Conservation (phyloP, 352 stramenopile species). For the Globisporangium nagaii region DNA sequence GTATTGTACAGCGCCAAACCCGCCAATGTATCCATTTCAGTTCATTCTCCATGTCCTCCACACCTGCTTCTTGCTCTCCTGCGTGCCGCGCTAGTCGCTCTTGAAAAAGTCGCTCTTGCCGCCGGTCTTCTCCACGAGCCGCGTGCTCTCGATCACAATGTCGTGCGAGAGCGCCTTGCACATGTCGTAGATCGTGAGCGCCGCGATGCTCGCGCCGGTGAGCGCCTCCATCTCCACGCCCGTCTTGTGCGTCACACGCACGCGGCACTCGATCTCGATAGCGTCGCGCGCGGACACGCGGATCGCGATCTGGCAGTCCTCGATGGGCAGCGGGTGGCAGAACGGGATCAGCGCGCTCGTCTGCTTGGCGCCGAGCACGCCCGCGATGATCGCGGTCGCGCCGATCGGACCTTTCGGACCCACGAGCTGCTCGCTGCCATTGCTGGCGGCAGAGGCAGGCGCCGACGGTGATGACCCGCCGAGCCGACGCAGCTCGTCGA, state of each 20-base stretch:
- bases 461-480: neutral
- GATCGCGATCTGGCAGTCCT: conserved; percentile 89
- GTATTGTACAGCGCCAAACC: neutral
- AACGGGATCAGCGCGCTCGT: conserved; percentile 92
- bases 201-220: conserved; percentile 90
- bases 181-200: conserved; percentile 98
- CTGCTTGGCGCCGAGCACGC: conserved; percentile 91
- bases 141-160: conserved; percentile 91
- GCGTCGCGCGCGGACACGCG: conserved; percentile 37
- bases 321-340: conserved; percentile 90
- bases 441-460: no score
- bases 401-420: conserved; percentile 89
- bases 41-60: neutral
- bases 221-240: conserved; percentile 96
- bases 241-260: conserved; percentile 91
- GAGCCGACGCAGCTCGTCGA: conserved; percentile 59
- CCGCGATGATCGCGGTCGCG: conserved; percentile 88
- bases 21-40: neutral
- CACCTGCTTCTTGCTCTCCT: neutral
- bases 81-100: conserved; percentile 21
- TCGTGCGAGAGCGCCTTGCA: conserved; percentile 92
- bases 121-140: conserved; percentile 88
- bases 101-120: conserved; percentile 87
- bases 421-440: conserved; percentile 27
- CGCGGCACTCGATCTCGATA: conserved; percentile 86